A percentile compares a stretch with the other conserved stretches of the same genome.
These are phyloP conservation scores for Lathyrus sativus DNA, from an alignment of 306 rosid species.

Conservation along the genomic window DNA sequence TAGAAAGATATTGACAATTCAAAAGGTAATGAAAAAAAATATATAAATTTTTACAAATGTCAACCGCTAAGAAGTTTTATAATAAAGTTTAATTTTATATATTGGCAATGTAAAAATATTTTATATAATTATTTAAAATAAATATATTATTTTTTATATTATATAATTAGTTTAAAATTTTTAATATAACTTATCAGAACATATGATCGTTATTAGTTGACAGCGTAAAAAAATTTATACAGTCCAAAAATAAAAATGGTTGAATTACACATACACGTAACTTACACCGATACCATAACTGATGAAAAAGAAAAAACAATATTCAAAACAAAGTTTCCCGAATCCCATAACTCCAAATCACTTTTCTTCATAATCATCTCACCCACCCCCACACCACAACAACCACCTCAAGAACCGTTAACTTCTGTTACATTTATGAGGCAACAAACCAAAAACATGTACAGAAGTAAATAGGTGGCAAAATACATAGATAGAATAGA, in stretches of 20 bases:
- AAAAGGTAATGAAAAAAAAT: background rate
- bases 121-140: no score
- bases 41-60: background rate
- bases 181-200: no score
- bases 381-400: background rate
- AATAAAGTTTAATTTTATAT: no score
- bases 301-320: background rate
- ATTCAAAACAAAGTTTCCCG: background rate
- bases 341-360: background rate
- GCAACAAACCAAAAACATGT: background rate
- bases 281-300: background rate
- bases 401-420: background rate
- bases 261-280: background rate
- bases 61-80: background rate
- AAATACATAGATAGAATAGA: background rate
- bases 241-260: no score
- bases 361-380: slow-evolving; percentile 1
- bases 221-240: no score
- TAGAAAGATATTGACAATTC: background rate
- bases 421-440: background rate
- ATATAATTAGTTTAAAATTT: no score
- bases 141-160: no score
- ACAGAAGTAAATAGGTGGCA: background rate
- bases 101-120: no score
- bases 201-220: no score